Base-by-base conservation (phyloP, 2,329 filamentous ascomycete species). In the Coccinonectria pachysandricola region DNA sequence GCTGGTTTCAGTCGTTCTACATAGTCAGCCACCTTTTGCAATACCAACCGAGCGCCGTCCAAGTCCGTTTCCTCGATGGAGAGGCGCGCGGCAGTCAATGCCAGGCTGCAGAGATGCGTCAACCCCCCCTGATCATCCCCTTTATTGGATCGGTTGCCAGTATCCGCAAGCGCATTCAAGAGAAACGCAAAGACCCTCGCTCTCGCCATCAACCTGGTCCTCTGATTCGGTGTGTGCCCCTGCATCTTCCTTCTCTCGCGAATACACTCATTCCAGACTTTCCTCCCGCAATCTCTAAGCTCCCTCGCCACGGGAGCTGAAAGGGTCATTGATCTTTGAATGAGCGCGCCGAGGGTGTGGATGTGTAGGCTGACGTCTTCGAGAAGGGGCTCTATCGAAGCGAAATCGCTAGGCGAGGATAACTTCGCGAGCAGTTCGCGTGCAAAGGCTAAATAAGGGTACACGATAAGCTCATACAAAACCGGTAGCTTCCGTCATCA, bases 181-280 rank as follows among this genome's bases (percentile, higher is more conserved):
- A 77, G 55, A 43, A 83, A 85, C 1, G 81, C 69, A 40, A 87
- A 59, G 2, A 67, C 49, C 21, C 68, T 60, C 8, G 53, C 52
- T 9, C 58, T 46, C 6, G 57, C 36, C 3, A 68, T 38, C 15
- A 64, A 39, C 29, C 24, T 56, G 21, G 26, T 20, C 13, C 28
- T n/a, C n/a, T n/a, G n/a, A 37, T 1, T 42, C 39, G 31, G 40
- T 32, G 1, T 46, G 37, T 4, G 40, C 29, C 2, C 43, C 30
- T 23, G 36, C 22, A 10, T 38, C 19, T 35, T 49, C 29, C 34
- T 50, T 44, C 26, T 60, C 46, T 73, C 44, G 14, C 67, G 64
- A 2, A 74, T 73, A 20, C 73, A 74, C 5, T 67, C 46, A 37
- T 85, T 85, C 79, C 79, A 85, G 6, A 85, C 53, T 13, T 59